Evolutionary conservation across 306 rosid species (phyloP).

Genomic region (Inga laurina): DNA sequence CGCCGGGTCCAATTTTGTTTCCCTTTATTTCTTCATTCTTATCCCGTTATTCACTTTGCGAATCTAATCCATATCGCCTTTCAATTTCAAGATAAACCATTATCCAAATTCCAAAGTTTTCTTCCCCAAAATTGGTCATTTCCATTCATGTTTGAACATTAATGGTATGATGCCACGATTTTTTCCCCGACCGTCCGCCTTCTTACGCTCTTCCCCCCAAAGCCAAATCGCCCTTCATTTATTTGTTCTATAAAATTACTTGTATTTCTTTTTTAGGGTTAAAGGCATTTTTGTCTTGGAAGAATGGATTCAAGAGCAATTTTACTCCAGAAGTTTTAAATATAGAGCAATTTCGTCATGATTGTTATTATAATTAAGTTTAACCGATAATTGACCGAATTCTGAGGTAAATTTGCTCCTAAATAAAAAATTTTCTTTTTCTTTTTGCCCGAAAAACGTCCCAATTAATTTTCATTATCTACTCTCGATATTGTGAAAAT

Average conservation of each 20-base stretch:
- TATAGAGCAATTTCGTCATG: too few relatives aligned
- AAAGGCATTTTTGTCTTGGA: too few relatives aligned
- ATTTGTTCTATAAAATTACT: not conserved
- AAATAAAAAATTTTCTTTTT: too few relatives aligned
- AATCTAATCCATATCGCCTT: not conserved
- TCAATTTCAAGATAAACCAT: not conserved
- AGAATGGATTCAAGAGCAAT: too few relatives aligned
- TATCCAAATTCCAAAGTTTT: not conserved
- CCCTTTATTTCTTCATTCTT: not conserved
- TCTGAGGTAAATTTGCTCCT: too few relatives aligned
- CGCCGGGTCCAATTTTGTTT: not conserved
- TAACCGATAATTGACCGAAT: too few relatives aligned
- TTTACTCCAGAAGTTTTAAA: too few relatives aligned
- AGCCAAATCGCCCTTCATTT: not conserved
- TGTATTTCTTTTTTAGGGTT: too few relatives aligned
- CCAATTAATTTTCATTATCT: not conserved
- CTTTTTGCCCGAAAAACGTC: not conserved
- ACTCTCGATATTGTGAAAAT: not conserved
- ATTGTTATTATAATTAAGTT: too few relatives aligned
- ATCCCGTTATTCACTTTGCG: not conserved
- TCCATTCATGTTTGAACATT: constrained; percentile 6
- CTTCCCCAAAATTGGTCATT: not conserved
- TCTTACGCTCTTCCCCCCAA: not conserved
- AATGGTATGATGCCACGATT: not conserved
- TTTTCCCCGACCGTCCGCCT: not conserved